A percentile compares a stretch with the other conserved stretches of the same genome.
These are phyloP conservation scores for Chernovozyma aurita DNA, from an alignment of 1,139 yeast genomes.

Conservation along the genomic window DNA sequence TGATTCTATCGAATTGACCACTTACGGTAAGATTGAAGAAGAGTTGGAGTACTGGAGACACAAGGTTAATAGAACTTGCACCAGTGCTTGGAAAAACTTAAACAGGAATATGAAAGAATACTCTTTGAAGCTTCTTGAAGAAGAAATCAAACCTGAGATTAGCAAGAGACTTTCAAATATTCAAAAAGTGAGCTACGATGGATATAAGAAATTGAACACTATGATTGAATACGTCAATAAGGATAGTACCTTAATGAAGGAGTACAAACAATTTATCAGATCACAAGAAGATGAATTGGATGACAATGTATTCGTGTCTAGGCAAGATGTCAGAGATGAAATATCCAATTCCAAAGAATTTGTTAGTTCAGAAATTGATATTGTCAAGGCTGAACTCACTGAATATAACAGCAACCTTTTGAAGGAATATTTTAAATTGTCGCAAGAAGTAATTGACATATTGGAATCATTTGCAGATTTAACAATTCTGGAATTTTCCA, in stretches of 20 bases:
- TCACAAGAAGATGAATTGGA: constrained; percentile 22
- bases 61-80: constrained; percentile 37
- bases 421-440: constrained; percentile 37
- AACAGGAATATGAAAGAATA: constrained; percentile 34
- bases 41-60: constrained; percentile 30
- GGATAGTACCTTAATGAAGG: constrained; percentile 40
- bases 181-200: constrained; percentile 36
- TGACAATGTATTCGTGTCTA: constrained; percentile 30
- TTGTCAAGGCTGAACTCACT: constrained; percentile 32
- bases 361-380: constrained; percentile 28
- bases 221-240: constrained; percentile 48
- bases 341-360: constrained; percentile 35
- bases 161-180: constrained; percentile 38
- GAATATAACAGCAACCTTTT: constrained; percentile 28
- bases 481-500: constrained; percentile 51
- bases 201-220: constrained; percentile 43
- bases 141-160: constrained; percentile 29
- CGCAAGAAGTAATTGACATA: constrained; percentile 57
- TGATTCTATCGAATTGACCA: no score
- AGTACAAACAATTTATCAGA: constrained; percentile 27
- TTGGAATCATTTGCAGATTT: constrained; percentile 71
- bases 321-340: constrained; percentile 58
- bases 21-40: constrained; percentile 16
- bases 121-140: constrained; percentile 27
- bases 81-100: constrained; percentile 40